These are phyloP conservation scores for Lichtheimia corymbifera DNA, from an alignment of 371 early-diverging fungal species.

Conservation along the genomic window DNA sequence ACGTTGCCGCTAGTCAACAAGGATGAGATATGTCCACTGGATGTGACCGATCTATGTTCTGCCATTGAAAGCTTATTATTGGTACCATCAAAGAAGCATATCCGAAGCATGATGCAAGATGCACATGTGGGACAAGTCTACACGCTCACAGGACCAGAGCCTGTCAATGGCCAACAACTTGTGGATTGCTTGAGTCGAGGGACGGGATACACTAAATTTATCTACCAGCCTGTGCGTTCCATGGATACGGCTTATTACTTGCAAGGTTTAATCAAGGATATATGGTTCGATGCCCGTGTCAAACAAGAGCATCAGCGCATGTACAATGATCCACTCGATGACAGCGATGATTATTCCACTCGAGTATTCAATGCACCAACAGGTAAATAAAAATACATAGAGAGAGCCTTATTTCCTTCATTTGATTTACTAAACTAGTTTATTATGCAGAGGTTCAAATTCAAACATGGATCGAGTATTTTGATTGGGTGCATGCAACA, in stretches of 20 bases:
- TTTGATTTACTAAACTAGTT: not conserved
- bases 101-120: constrained; percentile 15
- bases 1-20: constrained; percentile 25
- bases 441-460: constrained; percentile 28
- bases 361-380: constrained; percentile 29
- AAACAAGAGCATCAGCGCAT: constrained; percentile 33
- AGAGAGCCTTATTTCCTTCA: not conserved
- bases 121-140: constrained; percentile 37
- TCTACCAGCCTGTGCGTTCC: constrained; percentile 23
- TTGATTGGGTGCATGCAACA: constrained; percentile 40
- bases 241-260: constrained; percentile 42
- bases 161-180: constrained; percentile 29
- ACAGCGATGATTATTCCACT: constrained; percentile 19
- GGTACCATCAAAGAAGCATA: not conserved
- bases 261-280: constrained; percentile 25
- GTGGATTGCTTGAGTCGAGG: constrained; percentile 22
- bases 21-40: constrained; percentile 39
- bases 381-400: constrained; percentile 13
- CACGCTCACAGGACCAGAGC: constrained; percentile 37
- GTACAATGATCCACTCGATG: constrained; percentile 22
- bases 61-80: constrained; percentile 23
- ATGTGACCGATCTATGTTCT: constrained; percentile 37
- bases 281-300: constrained; percentile 47
- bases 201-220: constrained; percentile 24
- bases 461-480: constrained; percentile 38